Base-by-base conservation (phyloP, 352 stramenopile genomes). In the Pythium phragmitis region DNA sequence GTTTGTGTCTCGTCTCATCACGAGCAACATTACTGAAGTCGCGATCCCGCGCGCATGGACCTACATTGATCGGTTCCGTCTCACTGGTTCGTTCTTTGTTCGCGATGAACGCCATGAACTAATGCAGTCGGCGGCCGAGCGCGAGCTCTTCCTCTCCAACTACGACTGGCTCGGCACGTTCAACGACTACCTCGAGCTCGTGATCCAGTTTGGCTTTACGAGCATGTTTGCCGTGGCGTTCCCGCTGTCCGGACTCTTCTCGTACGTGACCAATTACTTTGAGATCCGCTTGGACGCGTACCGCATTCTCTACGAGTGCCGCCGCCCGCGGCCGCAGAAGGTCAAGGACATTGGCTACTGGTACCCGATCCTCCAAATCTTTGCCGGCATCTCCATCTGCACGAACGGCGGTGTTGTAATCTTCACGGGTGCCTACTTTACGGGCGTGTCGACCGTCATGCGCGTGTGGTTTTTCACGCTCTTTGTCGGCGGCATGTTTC, bases 151-250 rank as follows among this genome's bases (percentile, higher is more conserved):
- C 54, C 79, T 92, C 73, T 79, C 82, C 8, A 76, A 89, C 47
- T 94, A 94, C 63, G 85, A 89, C 62, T 94, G 85, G 85, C 76
- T 79, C 30, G 85, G 85, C 47, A 94, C 88, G 26, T 97, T 97
- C 64, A 89, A 95, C 59, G 91, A 98, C 68, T 98, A 97, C 73
- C 89, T 96, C 37, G 94, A 98, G 71, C 96, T 95, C 81, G 83
- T 89, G 5, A 77, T 96, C 57, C 84, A 94, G 72, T 96, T 94
- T 36, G 87, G 87, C 45, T 96, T 94, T 67, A 93, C 85, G 34
- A 92, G 76, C 17, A 91, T 96, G 77, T 96, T 96, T 86, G 92
- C 96, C 1, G 87, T 91, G 16, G 92, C 93, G 30, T 98, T 98
- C 72, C 95, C 95, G 3, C 82, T 98, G 61, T 94, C 94, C 42